Conservation (phyloP, 371 early-diverging fungal species). For the Lichtheimia ramosa region DNA sequence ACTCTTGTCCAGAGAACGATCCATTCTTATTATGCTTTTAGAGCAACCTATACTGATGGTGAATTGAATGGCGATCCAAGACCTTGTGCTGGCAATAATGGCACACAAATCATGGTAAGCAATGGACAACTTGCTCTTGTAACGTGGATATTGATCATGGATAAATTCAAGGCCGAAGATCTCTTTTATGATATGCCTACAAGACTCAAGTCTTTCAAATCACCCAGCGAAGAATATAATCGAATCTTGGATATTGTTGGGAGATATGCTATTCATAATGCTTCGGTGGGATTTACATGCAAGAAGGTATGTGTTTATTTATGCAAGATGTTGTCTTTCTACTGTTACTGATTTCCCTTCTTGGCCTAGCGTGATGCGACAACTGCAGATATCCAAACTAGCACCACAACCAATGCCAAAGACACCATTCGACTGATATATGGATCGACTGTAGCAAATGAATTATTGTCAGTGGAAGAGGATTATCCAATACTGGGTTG, state of each 20-base stretch:
- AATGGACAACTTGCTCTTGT: background rate
- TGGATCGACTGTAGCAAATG: conserved; percentile 73
- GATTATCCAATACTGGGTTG: conserved; percentile 47
- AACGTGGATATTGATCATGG: background rate
- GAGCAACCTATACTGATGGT: conserved; percentile 86
- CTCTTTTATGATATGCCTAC: conserved; percentile 90
- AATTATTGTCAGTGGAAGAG: conserved; percentile 62
- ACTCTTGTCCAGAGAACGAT: too few relatives aligned
- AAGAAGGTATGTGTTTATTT: conserved; percentile 64
- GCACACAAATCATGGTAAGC: conserved; percentile 84
- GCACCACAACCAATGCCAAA: conserved; percentile 51
- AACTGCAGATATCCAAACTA: conserved; percentile 77
- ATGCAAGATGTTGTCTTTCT: background rate
- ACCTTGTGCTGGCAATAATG: conserved; percentile 91
- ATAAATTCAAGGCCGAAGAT: conserved; percentile 72
- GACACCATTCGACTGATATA: conserved; percentile 83
- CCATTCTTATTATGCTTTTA: conserved; percentile 8
- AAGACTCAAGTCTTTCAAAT: conserved; percentile 80
- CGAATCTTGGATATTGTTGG: conserved; percentile 85
- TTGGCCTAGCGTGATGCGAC: conserved; percentile 56
- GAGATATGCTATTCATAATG: conserved; percentile 90
- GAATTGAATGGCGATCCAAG: conserved; percentile 77
- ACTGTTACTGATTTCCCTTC: too few relatives aligned
- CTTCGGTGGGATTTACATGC: conserved; percentile 79
- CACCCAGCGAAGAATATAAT: conserved; percentile 83